Evolutionary conservation across 2,329 filamentous ascomycete genomes (phyloP).

Genomic region (Monosporascus sp.): DNA sequence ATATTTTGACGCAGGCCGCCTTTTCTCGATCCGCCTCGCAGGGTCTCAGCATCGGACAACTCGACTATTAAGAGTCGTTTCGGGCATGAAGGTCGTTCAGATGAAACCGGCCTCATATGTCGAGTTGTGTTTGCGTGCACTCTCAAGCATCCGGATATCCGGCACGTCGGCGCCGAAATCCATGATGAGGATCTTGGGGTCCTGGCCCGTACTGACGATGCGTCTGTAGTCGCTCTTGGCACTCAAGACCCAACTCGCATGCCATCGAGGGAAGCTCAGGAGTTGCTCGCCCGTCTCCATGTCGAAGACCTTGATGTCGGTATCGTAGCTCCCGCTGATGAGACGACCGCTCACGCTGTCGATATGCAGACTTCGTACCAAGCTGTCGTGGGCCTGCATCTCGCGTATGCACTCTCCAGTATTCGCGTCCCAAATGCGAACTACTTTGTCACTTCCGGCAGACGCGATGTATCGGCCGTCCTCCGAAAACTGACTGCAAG

Average conservation of each 20-base stretch:
- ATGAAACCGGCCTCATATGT: constrained; percentile 30
- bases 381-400: constrained; percentile 74
- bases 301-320: constrained; percentile 92
- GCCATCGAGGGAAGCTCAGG: constrained; percentile 89
- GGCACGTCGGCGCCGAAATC: constrained; percentile 71
- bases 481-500: constrained; percentile 92
- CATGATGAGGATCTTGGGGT: constrained; percentile 86
- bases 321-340: constrained; percentile 89
- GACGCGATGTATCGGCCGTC: constrained; percentile 91
- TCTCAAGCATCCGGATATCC: constrained; percentile 56
- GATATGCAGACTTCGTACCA: constrained; percentile 87
- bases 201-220: constrained; percentile 92
- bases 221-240: constrained; percentile 94
- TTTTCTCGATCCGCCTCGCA: not conserved
- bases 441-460: constrained; percentile 90
- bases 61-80: not conserved
- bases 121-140: constrained; percentile 26
- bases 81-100: constrained; percentile 6
- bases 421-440: constrained; percentile 92
- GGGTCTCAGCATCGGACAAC: not conserved
- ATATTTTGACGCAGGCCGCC: not conserved
- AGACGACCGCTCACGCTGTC: constrained; percentile 82
- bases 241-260: constrained; percentile 91
- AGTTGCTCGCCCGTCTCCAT: constrained; percentile 73
- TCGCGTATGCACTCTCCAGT: constrained; percentile 79